Evolutionary conservation across 371 early-diverging fungal genomes (phyloP).

Genomic region (Dinochytrium kinnereticum): DNA sequence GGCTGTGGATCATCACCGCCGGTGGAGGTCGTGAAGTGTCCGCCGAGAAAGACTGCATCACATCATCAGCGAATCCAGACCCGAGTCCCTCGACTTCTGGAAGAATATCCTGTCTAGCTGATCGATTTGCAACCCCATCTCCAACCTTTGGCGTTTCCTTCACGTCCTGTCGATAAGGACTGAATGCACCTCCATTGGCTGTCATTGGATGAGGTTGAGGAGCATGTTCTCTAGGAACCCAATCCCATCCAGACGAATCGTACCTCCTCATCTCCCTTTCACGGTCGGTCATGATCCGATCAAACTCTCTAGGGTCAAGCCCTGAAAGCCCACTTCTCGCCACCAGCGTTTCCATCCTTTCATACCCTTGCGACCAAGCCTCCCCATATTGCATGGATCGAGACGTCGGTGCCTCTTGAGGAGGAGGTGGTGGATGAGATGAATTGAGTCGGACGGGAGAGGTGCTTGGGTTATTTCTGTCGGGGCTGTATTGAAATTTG

Average conservation of each 20-base stretch:
- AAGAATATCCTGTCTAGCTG: neutral
- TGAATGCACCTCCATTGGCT: too few species aligned
- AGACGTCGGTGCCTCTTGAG: neutral
- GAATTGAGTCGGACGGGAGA: constrained; percentile 18
- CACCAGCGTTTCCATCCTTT: constrained; percentile 14
- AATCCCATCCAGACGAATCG: constrained; percentile 10
- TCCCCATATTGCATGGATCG: constrained; percentile 2
- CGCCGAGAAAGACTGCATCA: constrained; percentile 6
- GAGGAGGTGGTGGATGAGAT: neutral
- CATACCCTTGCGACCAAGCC: constrained; percentile 20
- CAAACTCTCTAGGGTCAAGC: constrained; percentile 9
- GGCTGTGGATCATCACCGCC: neutral
- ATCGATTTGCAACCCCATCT: neutral
- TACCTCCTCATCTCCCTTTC: neutral
- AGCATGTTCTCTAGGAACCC: constrained; percentile 7
- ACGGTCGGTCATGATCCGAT: neutral
- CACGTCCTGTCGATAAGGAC: neutral
- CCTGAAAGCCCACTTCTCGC: constrained; percentile 19
- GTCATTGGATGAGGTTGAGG: constrained; percentile 1
- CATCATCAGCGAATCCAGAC: constrained; percentile 18
- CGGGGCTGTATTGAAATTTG: neutral
- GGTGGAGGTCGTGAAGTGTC: neutral
- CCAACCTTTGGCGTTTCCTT: constrained; percentile 1
- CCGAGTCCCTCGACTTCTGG: constrained; percentile 9
- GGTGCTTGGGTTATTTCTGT: neutral